Conservation (phyloP, 2,329 filamentous ascomycete species). For the Setomelanomma holmii region DNA sequence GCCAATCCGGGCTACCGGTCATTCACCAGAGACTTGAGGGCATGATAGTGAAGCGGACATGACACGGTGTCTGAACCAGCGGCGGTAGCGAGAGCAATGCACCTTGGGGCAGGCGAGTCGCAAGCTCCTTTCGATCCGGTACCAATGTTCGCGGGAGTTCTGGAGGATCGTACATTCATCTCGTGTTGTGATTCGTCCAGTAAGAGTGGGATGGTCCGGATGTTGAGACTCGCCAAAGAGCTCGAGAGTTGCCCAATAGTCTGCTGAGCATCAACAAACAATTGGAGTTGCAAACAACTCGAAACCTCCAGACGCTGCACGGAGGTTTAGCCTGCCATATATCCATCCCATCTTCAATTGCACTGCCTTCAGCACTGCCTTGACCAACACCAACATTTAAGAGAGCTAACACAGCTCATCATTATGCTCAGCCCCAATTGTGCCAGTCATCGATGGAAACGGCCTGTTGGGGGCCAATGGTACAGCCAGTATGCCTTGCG, state of each 20-base stretch:
- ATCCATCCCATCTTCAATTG: neutral
- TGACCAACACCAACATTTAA: neutral
- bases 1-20: neutral
- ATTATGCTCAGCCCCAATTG: neutral
- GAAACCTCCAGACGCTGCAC: neutral
- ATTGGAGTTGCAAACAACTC: neutral
- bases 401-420: neutral
- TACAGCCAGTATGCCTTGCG: too few relatives aligned
- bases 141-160: neutral
- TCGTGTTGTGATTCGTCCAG: neutral
- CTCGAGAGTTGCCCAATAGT: neutral
- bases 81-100: neutral
- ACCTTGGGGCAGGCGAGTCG: neutral
- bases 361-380: neutral
- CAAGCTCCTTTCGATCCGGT: neutral
- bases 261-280: neutral
- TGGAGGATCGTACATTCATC: neutral
- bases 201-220: neutral
- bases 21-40: neutral
- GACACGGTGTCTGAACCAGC: neutral
- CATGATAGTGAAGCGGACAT: neutral
- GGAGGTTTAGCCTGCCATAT: constrained; percentile 1
- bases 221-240: neutral
- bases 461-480: neutral
- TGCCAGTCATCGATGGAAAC: neutral